Evolutionary conservation across 805 yeast genomes (phyloP).

Genomic region (Sugiyamaella mastotermitis): DNA sequence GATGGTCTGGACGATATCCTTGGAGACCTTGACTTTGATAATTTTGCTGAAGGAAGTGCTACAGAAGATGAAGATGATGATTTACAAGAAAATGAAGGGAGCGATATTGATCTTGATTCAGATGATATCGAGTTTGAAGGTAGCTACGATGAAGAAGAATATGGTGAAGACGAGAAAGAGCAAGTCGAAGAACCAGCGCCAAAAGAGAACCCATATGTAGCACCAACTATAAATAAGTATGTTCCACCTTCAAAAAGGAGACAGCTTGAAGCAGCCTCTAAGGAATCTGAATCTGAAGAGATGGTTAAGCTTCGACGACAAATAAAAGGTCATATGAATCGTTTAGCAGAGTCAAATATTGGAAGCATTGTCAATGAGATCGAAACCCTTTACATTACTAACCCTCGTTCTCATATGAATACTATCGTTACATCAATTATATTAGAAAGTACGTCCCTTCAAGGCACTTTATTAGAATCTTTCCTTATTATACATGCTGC

Average conservation of each 20-base stretch:
- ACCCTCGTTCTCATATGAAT: constrained; percentile 78
- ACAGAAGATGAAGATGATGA: constrained; percentile 8
- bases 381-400: constrained; percentile 51
- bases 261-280: constrained; percentile 28
- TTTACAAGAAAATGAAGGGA: constrained; percentile 12
- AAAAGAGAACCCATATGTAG: constrained; percentile 67
- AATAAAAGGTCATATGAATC: constrained; percentile 79
- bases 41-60: constrained; percentile 18
- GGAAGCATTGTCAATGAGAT: constrained; percentile 63
- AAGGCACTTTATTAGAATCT: constrained; percentile 66
- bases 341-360: constrained; percentile 82
- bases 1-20: constrained; percentile 78
- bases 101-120: constrained; percentile 8
- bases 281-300: constrained; percentile 40
- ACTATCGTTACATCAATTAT: constrained; percentile 59
- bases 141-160: background rate
- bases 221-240: constrained; percentile 43
- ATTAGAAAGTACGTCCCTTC: constrained; percentile 56
- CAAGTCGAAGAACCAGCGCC: constrained; percentile 24
- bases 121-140: background rate
- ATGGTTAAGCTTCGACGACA: constrained; percentile 47
- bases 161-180: constrained; percentile 8
- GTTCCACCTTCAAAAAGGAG: constrained; percentile 84
- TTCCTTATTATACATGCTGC: constrained; percentile 78
- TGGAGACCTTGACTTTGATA: constrained; percentile 36